Base-by-base conservation (phyloP, 1,284 basidiomycete species). In the Pseudozyma sp. region DNA sequence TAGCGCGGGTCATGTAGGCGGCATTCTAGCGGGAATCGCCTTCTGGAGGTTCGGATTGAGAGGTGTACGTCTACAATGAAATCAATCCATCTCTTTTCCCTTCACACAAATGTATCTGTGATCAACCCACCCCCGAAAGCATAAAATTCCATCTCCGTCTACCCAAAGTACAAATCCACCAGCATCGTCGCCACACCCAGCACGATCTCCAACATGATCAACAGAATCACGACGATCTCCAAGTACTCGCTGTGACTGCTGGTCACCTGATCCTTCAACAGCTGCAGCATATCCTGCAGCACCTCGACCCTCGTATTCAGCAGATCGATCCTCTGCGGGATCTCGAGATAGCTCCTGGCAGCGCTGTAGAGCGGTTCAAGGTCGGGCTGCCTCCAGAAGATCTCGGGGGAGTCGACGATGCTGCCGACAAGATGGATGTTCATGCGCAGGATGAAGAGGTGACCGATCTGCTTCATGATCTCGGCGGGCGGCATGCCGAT, bases 361-460 rank as follows among this genome's bases (percentile, higher is more conserved):
- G 94, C 94, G 75, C 94, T 92, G 84, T 97, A 98, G 44, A 98
- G 87, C 10, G 95, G 95, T 86, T 97, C 94, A 14, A 97, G 87
- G 87, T 98, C 95, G 16, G 94, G 82, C 42, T 84, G 82, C 9
- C 80, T 84, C 94, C 94, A 96, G 85, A 97, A 97, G 48, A 96
- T 91, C 85, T 96, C 94, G 37, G 95, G 95, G 35, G 93, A 94
- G 86, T 97, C 94, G 35, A 97, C 87, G 31, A 97, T 94, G 40
- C 94, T 95, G 39, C 95, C 94, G 55, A 97, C 94, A 42, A 94
- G 91, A 81, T 96, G 95, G 81, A 97, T 96, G 83, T 95, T 96
- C 74, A 95, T 94, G 67, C 95, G 88, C 76, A 97, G 87, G 51
- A 98, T 90, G 85, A 98, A 98, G 45, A 98, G 88, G 44, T 83